Conservation (phyloP, 306 rosid genomes). For the Fagus sylvatica region DNA sequence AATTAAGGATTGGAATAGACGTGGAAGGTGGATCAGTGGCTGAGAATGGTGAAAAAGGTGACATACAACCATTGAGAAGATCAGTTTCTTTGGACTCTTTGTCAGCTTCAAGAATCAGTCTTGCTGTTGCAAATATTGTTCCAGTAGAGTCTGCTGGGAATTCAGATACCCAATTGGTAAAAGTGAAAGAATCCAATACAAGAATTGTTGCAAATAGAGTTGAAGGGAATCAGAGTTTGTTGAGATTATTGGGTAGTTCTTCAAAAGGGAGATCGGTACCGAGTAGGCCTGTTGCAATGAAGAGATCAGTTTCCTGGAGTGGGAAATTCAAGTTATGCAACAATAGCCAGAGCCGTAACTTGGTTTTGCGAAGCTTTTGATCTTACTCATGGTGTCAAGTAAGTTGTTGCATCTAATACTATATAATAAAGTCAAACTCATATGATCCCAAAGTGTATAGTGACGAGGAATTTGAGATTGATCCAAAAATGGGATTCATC, state of each 20-base stretch:
- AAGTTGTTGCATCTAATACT: constrained; percentile 21
- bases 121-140: constrained; percentile 19
- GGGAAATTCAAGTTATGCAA: constrained; percentile 45
- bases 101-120: constrained; percentile 43
- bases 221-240: constrained; percentile 32
- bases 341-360: constrained; percentile 43
- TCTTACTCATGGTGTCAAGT: neutral
- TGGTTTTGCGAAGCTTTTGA: constrained; percentile 49
- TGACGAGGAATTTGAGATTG: constrained; percentile 10
- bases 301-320: constrained; percentile 65
- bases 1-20: constrained; percentile 24
- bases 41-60: constrained; percentile 12
- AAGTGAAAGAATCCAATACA: neutral
- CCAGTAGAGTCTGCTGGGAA: constrained; percentile 20
- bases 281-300: constrained; percentile 47
- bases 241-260: constrained; percentile 44
- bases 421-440: neutral
- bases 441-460: constrained; percentile 25
- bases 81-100: constrained; percentile 66
- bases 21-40: constrained; percentile 22
- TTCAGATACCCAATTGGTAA: constrained; percentile 17
- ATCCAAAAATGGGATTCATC: constrained; percentile 3
- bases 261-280: constrained; percentile 39
- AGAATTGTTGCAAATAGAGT: constrained; percentile 24
- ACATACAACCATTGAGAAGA: constrained; percentile 40